Percentiles rank a stretch among this genome's conserved stretches.
Conservation (phyloP, 2,329 filamentous ascomycete genomes). For the Stromatinia cepivora region DNA sequence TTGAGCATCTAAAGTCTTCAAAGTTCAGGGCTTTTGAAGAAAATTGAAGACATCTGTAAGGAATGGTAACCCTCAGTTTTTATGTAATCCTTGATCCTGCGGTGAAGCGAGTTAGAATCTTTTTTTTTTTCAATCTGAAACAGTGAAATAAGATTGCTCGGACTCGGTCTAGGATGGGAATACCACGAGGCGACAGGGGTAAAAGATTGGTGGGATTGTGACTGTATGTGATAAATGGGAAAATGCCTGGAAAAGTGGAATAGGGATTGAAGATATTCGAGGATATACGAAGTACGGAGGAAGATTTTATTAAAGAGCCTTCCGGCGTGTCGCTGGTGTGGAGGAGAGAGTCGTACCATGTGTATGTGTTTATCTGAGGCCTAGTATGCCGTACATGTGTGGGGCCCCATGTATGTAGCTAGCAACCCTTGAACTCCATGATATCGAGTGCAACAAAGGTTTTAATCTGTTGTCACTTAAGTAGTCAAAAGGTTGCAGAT, state of each 20-base stretch:
- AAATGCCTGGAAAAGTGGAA: background rate
- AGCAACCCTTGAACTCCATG: no score
- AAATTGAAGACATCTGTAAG: background rate
- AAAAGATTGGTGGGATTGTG: background rate
- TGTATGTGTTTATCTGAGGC: background rate
- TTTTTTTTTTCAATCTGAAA: slow-evolving; percentile 13
- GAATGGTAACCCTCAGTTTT: background rate
- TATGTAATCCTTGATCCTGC: slow-evolving; percentile 4
- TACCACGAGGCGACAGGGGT: slow-evolving; percentile 12
- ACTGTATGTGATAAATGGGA: background rate
- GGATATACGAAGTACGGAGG: no score
- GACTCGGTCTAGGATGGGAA: slow-evolving; percentile 11
- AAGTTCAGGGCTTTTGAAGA: background rate
- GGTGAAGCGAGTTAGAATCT: slow-evolving; percentile 3
- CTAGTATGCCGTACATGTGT: no score
- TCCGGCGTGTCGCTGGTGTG: background rate
- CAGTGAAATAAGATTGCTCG: slow-evolving; percentile 6
- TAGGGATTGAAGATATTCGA: background rate
- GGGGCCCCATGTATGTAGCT: no score
- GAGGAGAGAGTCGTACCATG: background rate
- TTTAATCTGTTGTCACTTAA: no score
- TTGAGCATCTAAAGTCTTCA: background rate
- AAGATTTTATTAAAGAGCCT: background rate
- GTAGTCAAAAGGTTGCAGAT: background rate
- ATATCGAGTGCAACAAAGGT: no score